Percentiles rank a stretch among this genome's conserved stretches.
Evolutionary conservation across 352 stramenopile species (phyloP).

Genomic region (Phytopythium oedochilum): DNA sequence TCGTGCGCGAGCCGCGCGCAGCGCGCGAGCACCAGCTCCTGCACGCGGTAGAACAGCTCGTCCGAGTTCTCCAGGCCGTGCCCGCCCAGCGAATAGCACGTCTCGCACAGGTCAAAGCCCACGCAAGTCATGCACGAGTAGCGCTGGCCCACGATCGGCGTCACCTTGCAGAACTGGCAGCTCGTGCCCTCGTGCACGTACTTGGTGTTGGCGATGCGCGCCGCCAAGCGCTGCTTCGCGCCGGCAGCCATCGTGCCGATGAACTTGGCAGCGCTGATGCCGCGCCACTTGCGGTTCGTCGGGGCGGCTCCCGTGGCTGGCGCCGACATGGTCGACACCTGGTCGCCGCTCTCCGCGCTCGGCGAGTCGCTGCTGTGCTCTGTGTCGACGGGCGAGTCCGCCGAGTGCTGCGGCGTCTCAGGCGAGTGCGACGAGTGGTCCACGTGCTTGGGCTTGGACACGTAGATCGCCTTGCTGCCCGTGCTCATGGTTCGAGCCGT

Average conservation of each 20-base stretch:
- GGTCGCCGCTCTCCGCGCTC: conserved; percentile 10
- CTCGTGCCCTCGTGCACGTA: conserved; percentile 67
- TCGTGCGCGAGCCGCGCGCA: conserved; percentile 58
- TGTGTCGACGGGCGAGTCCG: conserved; percentile 19
- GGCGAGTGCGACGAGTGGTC: conserved; percentile 8
- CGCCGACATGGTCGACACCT: conserved; percentile 6
- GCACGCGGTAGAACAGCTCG: conserved; percentile 78
- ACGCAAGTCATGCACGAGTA: conserved; percentile 77
- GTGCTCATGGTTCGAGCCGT: conserved; percentile 41
- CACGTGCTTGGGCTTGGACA: conserved; percentile 53
- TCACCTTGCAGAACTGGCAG: conserved; percentile 79
- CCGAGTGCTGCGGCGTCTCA: conserved; percentile 17
- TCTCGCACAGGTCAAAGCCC: conserved; percentile 79
- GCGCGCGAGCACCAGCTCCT: conserved; percentile 67
- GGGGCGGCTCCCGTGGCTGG: neutral
- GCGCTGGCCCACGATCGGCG: conserved; percentile 67
- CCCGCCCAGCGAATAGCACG: conserved; percentile 76
- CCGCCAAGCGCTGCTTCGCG: conserved; percentile 63
- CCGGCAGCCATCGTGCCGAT: conserved; percentile 66
- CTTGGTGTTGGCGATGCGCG: conserved; percentile 65
- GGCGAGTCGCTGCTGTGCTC: conserved; percentile 24
- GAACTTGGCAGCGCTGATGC: conserved; percentile 58
- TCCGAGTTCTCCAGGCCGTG: conserved; percentile 84
- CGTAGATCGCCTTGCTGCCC: conserved; percentile 61
- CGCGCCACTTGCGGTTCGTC: conserved; percentile 46